Conservation (phyloP, 2,329 filamentous ascomycete genomes). For the Exophiala spinifera region DNA sequence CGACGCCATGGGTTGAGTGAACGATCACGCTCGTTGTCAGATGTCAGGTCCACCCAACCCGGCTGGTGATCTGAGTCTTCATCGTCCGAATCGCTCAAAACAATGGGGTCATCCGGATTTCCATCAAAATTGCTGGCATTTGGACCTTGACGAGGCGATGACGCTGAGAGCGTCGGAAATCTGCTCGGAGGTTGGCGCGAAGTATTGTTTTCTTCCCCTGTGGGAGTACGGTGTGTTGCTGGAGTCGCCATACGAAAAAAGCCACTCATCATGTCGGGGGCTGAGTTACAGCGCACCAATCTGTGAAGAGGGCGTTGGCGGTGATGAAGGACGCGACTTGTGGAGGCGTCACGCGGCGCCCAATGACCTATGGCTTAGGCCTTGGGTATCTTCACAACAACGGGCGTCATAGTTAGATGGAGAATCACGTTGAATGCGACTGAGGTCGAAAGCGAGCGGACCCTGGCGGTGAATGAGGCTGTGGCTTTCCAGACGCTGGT, state of each 20-base stretch:
- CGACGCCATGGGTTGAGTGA: neutral
- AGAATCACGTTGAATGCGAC: neutral
- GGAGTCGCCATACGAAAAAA: neutral
- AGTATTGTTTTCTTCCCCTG: neutral
- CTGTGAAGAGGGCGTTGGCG: neutral
- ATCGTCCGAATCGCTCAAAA: constrained; percentile 14
- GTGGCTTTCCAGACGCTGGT: no score
- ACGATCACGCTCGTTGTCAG: neutral
- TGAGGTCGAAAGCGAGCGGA: neutral
- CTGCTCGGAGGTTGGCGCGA: neutral
- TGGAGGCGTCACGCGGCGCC: neutral
- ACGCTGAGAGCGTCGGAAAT: neutral
- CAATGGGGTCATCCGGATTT: constrained; percentile 2
- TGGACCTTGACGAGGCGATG: neutral
- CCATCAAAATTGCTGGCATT: neutral
- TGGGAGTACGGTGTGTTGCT: neutral
- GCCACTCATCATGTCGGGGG: no score
- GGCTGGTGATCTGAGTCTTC: neutral
- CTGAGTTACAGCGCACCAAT: neutral
- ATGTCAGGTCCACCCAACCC: neutral
- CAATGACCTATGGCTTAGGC: neutral
- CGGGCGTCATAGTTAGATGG: no score
- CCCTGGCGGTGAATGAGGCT: no score
- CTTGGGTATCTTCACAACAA: neutral
- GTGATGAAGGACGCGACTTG: neutral